Conservation (phyloP, 192 early-diverging fungal genomes). For the Podila verticillata region DNA sequence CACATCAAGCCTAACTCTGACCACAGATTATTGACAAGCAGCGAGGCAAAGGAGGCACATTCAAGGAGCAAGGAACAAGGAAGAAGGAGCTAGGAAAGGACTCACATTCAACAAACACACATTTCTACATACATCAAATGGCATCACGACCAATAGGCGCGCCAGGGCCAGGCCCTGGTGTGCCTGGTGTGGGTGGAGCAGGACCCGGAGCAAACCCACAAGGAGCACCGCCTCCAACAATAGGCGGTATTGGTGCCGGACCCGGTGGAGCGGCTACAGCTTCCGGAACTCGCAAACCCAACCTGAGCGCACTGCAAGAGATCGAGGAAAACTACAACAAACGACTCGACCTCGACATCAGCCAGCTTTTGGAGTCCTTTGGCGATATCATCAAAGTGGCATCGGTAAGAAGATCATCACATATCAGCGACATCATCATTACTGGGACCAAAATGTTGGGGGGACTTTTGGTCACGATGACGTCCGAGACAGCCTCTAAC, state of each 20-base stretch:
- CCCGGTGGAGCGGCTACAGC: conserved; percentile 15
- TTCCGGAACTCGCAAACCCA: conserved; percentile 4
- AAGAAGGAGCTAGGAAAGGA: too few relatives aligned
- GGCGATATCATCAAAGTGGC: conserved; percentile 61
- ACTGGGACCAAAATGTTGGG: neutral
- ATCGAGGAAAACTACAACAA: conserved; percentile 66
- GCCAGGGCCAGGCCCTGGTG: conserved; percentile 6
- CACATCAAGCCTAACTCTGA: too few relatives aligned
- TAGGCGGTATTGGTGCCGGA: conserved; percentile 2
- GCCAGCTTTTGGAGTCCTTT: conserved; percentile 62
- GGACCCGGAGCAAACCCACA: neutral
- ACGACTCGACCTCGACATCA: conserved; percentile 58
- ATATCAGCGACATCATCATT: neutral
- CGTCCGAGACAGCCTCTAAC: neutral
- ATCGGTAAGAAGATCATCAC: conserved; percentile 30
- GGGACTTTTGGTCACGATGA: neutral
- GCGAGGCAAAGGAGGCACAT: too few relatives aligned
- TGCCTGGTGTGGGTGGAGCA: conserved; percentile 8
- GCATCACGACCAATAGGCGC: conserved; percentile 24
- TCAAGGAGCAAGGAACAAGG: too few relatives aligned
- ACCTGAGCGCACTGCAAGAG: conserved; percentile 45
- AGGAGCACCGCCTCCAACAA: conserved; percentile 10
- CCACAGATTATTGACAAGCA: too few relatives aligned
- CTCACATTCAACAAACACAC: too few relatives aligned
- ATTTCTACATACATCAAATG: conserved; percentile 4